Evolutionary conservation across 805 yeast species (phyloP), one percentile per base, ranked within the genome.

Genomic region (Barnettozyma wickerhamii): DNA sequence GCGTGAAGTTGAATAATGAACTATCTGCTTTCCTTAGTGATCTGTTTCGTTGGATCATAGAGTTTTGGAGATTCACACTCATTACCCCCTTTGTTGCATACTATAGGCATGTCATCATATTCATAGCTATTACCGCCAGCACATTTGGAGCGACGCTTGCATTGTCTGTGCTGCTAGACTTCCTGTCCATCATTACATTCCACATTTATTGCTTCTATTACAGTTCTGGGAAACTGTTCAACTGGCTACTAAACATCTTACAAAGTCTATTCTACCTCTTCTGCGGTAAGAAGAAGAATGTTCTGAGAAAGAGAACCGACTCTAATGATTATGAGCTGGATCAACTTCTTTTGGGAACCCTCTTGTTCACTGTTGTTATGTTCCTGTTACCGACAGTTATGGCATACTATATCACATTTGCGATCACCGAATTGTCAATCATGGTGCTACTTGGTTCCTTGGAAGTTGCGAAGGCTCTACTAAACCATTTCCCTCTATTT

Each of bases 401-500:
- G 50, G 93, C 93, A 12, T 93, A 90, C 57, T 93, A 93, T 56
- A 50, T 79, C 14, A 75, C 81, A 18, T 91, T 89, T 60, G 83
- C 86, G 6, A 45, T 71, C 0, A 66, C 81, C 5, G 68, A 89
- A 40, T 53, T 88, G 27, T 47, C 69, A 0, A 68, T 77, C 4
- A 63, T 86, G 31, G 41, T 67, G 3, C 38, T 70, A 2, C 64
- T 75, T 28, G 79, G 81, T 15, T 37, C 66, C 1, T 59, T 83
- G 18, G 93, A 87, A 49, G 66, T 81, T 31, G 36, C 69, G 0
- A 69, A 87, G 47, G 77, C 90, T 6, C 58, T 77, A 24, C 59
- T 89, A 41, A 91, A 90, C 56, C 90, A 90, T 56, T 77, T 84
- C 56, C 99, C 99, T 2, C 56, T 91, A 10, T 91, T 93, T 62